Base-by-base conservation (phyloP, 306 rosid species). In the Vigna radiata region DNA sequence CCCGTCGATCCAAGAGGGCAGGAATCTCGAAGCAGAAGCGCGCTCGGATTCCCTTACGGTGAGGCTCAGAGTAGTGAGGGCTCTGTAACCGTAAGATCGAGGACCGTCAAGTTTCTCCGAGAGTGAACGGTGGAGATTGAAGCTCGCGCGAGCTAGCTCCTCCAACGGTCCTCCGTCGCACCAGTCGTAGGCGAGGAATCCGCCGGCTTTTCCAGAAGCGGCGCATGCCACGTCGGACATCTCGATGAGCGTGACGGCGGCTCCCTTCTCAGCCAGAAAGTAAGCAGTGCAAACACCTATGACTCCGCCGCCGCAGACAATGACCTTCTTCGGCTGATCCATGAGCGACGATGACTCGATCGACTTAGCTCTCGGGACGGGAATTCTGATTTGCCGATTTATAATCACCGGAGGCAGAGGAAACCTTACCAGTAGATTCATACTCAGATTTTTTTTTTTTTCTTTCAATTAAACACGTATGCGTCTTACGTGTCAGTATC, bases 131-230 rank as follows among this genome's bases (percentile, higher is more conserved):
- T 89, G 98, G 83, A 95, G 96, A 86, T 86, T 75, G 82, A 92
- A 95, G 90, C 97, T 95, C 16, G 87, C 79, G 1, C 86, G 93
- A 18, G 98, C 92, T 1, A 92, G 92, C 1, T 87, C 44, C n/a
- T 85, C 84, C 47, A 95, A 44, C 7, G 92, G 90, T 1, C 89
- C 92, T 15, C 92, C 87, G 68, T 90, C 97, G 77, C 97, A 95
- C 98, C 96, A 95, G 16, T 90, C 97, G n/a, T 90, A 85, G 8
- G 98, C 97, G 56, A 95, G 97, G 86, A 92, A 95, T 0, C 97
- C 98, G 12, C 96, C 98, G 54, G 98, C 85, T 80, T 92, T 90
- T 4, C 97, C 98, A 10, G 98, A 95, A 8, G 97, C 96, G 4
- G 97, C 98, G 79, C 96, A 92, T 0, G 98, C 96, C 27, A 95